Evolutionary conservation across 2,329 filamentous ascomycete genomes (phyloP).

Genomic region (Periconia digitata): DNA sequence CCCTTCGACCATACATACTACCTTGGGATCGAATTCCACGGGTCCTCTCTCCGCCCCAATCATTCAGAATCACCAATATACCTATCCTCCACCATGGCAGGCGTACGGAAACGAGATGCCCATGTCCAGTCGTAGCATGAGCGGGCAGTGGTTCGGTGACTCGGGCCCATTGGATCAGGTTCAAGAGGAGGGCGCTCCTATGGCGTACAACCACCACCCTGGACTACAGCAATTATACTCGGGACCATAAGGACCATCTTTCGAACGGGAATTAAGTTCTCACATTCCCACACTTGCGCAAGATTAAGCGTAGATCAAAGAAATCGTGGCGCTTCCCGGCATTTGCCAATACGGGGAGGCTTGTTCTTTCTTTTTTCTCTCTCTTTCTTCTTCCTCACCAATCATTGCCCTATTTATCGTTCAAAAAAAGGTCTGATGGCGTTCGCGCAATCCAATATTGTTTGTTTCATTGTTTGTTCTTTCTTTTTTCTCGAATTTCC

Average conservation of each 20-base stretch:
- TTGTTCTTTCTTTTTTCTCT: too few species aligned
- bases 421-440: too few species aligned
- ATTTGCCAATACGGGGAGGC: too few species aligned
- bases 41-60: conserved; percentile 40
- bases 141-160: conserved; percentile 39
- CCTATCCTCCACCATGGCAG: conserved; percentile 35
- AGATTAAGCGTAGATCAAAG: neutral
- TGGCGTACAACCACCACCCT: conserved; percentile 26
- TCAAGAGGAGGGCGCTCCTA: conserved; percentile 37
- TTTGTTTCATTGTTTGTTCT: neutral
- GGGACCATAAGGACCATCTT: conserved; percentile 19
- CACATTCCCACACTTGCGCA: neutral
- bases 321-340: too few species aligned
- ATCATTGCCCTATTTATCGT: neutral
- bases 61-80: conserved; percentile 29
- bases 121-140: conserved; percentile 35
- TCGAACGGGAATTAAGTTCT: neutral
- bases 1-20: conserved; percentile 23
- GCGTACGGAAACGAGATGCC: conserved; percentile 34
- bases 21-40: conserved; percentile 24
- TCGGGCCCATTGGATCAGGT: conserved; percentile 36
- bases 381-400: neutral
- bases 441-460: neutral
- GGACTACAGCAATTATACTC: conserved; percentile 35
- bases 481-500: neutral